phyloP scores from a whole-genome alignment of 1,284 basidiomycete species.

The Malassezia psittaci region DNA sequence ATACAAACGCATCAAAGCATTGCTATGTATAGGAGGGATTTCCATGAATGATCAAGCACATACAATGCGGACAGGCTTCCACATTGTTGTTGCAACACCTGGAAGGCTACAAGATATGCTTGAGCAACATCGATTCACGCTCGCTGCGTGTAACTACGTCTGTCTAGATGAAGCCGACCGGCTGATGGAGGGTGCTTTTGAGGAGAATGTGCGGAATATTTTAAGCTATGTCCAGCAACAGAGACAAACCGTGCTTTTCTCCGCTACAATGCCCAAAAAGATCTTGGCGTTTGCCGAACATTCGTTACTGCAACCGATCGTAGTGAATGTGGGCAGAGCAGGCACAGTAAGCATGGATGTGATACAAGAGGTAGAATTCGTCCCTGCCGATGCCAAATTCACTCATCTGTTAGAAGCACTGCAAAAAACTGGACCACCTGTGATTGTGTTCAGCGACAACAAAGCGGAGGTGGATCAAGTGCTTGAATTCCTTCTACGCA shows the following conservation, averaged over 20 bases:
- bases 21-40: constrained; percentile 94
- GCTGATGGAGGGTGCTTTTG: constrained; percentile 98
- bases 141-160: constrained; percentile 68
- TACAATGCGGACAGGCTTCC: constrained; percentile 75
- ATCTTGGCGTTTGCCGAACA: constrained; percentile 98
- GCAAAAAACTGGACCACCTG: constrained; percentile 95
- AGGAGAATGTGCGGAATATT: constrained; percentile 94
- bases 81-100: constrained; percentile 78
- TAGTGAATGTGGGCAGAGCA: constrained; percentile 94
- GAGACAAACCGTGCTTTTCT: constrained; percentile 91
- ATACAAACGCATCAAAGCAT: constrained; percentile 63
- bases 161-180: constrained; percentile 99
- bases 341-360: constrained; percentile 96
- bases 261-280: constrained; percentile 96
- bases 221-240: constrained; percentile 97
- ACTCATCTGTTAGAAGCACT: constrained; percentile 92
- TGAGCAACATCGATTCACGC: constrained; percentile 80
- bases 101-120: constrained; percentile 54
- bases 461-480: constrained; percentile 99
- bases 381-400: constrained; percentile 99
- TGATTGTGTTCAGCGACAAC: constrained; percentile 96
- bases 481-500: constrained; percentile 88
- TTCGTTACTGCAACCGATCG: constrained; percentile 78
- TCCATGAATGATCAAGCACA: constrained; percentile 93
- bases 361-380: constrained; percentile 93